Evolutionary conservation across 169 alveolate species (phyloP), one percentile per base, ranked within the genome.

Genomic region (Eimeria praecox): DNA sequence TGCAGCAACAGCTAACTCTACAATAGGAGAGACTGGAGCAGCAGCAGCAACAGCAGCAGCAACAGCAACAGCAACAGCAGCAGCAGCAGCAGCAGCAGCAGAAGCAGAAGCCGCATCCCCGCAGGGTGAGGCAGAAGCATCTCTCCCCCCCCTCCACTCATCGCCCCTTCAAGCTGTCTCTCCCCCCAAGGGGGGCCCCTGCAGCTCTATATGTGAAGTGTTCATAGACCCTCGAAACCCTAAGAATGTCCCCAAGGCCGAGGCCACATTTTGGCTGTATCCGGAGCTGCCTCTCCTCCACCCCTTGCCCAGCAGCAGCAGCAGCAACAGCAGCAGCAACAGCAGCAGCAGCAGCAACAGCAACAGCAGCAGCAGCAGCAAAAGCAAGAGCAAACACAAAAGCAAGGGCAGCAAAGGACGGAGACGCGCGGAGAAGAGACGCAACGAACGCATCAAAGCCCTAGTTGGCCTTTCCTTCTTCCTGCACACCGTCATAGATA

Each of bases 201-300:
- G 78, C 78, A 66, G 78, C 27, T 14, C 27, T n/a, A 10, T 24
- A 1, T 66, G 78, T 33, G 78, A 66, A 33, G 78, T 66, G 33
- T 66, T 66, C 22, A 66, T 66, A 66, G 78, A 66, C 78, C 22
- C 78, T 14, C 0, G 78, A n/a, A 66, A 66, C 27, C 78, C 78
- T 14, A 66, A n/a, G 40, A 33, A 33, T 0, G 78, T 66, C 18
- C 78, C 78, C 1, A 66, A 66, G 78, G 78, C 78, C 10, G 33
- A 66, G 10, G 78, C 78, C 18, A 66, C 78, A 10, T 66, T 66
- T n/a, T 66, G 78, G 78, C 78, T 66, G 44, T 66, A n/a, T n/a
- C 78, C 78, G 4, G 78, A 33, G 16, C 40, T 66, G 78, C 44
- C 78, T 66, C 40, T 33, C 78, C 14, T 27, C 12, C 78, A 18